phyloP scores from a whole-genome alignment of 495 filamentous ascomycete genomes.

The Trichoderma gamsii region DNA sequence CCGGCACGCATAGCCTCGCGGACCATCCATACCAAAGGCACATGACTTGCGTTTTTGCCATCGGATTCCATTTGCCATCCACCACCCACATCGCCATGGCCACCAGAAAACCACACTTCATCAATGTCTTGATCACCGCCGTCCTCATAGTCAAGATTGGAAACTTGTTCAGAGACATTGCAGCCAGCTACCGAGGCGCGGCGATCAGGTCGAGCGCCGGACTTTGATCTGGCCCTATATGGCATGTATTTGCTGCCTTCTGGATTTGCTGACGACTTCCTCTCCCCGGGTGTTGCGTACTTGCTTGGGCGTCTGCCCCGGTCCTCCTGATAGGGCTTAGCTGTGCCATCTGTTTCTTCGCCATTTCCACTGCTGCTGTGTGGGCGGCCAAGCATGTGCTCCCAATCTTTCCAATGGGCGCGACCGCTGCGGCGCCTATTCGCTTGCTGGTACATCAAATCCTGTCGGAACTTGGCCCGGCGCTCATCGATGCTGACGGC shows the following conservation, averaged over 20 bases:
- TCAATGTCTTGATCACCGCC: conserved; percentile 65
- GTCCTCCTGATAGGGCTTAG: not conserved
- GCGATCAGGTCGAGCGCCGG: not conserved
- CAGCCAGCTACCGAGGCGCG: not conserved
- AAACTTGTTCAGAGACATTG: conserved; percentile 21
- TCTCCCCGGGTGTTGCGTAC: conserved; percentile 21
- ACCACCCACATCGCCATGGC: conserved; percentile 78
- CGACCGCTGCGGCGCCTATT: conserved; percentile 32
- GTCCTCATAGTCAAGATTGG: conserved; percentile 48
- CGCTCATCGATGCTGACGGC: conserved; percentile 76
- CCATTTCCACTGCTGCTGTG: conserved; percentile 23
- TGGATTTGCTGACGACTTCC: conserved; percentile 18
- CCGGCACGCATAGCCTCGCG: conserved; percentile 70
- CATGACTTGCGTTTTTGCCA: conserved; percentile 61
- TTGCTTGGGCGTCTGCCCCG: not conserved
- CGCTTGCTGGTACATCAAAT: conserved; percentile 58
- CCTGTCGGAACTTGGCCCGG: conserved; percentile 62
- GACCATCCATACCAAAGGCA: conserved; percentile 79
- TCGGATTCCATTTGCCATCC: conserved; percentile 63
- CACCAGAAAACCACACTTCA: conserved; percentile 79
- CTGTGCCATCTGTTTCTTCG: not conserved
- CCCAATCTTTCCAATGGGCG: conserved; percentile 24
- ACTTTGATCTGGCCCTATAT: conserved; percentile 41
- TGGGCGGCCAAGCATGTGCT: conserved; percentile 37
- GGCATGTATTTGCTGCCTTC: conserved; percentile 23